Evolutionary conservation across 805 yeast species (phyloP), one percentile per base, ranked within the genome.

Genomic region (Barnettozyma sucrosica): DNA sequence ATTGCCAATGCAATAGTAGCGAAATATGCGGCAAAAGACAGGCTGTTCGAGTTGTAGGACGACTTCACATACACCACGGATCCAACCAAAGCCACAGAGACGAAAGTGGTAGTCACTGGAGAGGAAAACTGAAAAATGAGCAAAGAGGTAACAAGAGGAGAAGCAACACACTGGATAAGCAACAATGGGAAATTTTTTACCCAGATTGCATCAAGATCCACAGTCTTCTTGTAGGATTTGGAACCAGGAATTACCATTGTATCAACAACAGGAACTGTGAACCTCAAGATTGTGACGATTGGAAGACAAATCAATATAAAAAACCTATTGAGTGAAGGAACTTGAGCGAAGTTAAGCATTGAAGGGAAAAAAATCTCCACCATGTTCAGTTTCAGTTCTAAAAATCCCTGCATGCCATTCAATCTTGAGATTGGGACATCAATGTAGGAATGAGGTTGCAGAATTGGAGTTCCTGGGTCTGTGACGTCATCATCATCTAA

Each of bases 241-340:
- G 61, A 55, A 7, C 57, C 57, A 14, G 76, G 75, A 32, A 71
- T 58, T 9, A 70, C 63, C 21, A 69, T 24, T 10, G 61, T 62
- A 7, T 61, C 43, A n/a, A 61, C 56, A 13, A 57, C 57, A 19
- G 76, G 76, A 33, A 71, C 60, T 11, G 71, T 64, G 11, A 69
- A 36, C 40, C 66, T 59, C 5, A 70, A 51, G 1, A 66, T 9
- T 2, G 69, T 47, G 2, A 68, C 61, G 21, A 66, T 57, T 13
- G 74, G 74, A 4, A 64, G 52, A 11, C 68, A 66, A 3, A 64
- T 18, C 1, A 68, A 30, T 3, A 67, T 65, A 18, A 68, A 50
- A 3, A 58, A 8, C 38, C 57, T 60, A 42, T 66, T 65, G 5
- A 56, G 26, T 1, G 50, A 20, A 2, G 66, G 45, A 50, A 66